A percentile compares a stretch with the other conserved stretches of the same genome.
phyloP scores from a whole-genome alignment of 306 rosid genomes.

The Pueraria montana region DNA sequence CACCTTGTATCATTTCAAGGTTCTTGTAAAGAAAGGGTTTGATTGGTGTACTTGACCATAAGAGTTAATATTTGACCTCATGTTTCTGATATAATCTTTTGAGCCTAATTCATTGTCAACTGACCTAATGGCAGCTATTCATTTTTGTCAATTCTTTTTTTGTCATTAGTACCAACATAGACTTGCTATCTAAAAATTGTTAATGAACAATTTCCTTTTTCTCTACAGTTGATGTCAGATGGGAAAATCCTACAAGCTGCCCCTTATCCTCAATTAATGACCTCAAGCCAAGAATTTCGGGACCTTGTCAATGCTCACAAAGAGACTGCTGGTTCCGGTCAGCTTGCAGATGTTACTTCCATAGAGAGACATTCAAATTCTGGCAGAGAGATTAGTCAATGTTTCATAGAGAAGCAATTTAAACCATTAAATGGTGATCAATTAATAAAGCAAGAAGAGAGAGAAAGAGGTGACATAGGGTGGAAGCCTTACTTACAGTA shows the following conservation, averaged over 20 bases:
- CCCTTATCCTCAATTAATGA: slow-evolving; percentile 53
- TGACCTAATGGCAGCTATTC: background rate
- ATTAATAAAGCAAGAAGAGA: slow-evolving; percentile 62
- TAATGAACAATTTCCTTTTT: background rate
- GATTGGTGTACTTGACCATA: background rate
- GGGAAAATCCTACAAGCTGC: slow-evolving; percentile 52
- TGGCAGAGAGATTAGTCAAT: slow-evolving; percentile 32
- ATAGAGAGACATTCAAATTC: slow-evolving; percentile 22
- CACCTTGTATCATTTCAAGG: background rate
- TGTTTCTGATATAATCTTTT: background rate
- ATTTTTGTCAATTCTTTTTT: background rate
- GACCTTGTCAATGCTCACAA: slow-evolving; percentile 69
- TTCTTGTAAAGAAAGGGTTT: background rate
- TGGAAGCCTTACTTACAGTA: slow-evolving; percentile 63
- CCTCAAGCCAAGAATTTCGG: slow-evolving; percentile 57
- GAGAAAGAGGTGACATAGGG: slow-evolving; percentile 62
- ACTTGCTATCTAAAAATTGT: background rate
- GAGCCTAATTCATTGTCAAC: background rate
- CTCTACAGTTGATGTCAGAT: too few species aligned
- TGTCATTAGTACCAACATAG: background rate
- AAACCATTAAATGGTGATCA: slow-evolving; percentile 40
- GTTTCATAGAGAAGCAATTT: background rate
- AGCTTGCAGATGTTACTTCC: slow-evolving; percentile 3
- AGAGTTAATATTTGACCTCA: background rate
- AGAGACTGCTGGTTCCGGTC: slow-evolving; percentile 51